phyloP scores from a whole-genome alignment of 164 flowering plant species.

The Nelumbo lutea region DNA sequence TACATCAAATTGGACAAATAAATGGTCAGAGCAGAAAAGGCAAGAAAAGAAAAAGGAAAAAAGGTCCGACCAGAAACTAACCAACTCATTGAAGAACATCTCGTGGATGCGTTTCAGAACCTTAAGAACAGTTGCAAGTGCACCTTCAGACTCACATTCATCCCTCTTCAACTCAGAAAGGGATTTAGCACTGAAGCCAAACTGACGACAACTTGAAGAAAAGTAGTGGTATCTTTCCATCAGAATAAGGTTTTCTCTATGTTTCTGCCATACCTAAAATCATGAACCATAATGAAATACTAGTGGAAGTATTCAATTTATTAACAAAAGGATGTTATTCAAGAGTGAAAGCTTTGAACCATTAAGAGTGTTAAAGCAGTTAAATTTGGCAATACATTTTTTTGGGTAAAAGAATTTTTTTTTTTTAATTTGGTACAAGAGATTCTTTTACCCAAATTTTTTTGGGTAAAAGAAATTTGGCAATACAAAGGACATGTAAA shows the following conservation, averaged over 20 bases:
- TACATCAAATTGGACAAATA: no score
- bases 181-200: slow-evolving; percentile 45
- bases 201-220: slow-evolving; percentile 66
- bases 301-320: background rate
- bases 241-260: slow-evolving; percentile 66
- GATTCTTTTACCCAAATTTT: no score
- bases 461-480: no score
- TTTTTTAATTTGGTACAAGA: no score
- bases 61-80: background rate
- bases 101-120: slow-evolving; percentile 54
- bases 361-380: no score
- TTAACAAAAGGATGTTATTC: no score
- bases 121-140: slow-evolving; percentile 60
- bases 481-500: no score
- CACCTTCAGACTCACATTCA: slow-evolving; percentile 73
- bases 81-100: slow-evolving; percentile 39
- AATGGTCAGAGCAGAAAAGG: no score
- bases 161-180: slow-evolving; percentile 63
- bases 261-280: slow-evolving; percentile 71
- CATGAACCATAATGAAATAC: background rate
- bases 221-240: slow-evolving; percentile 91
- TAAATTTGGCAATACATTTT: no score
- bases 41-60: background rate
- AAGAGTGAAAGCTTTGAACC: no score
- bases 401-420: no score